Evolutionary conservation across 805 yeast species (phyloP), one percentile per base, ranked within the genome.

Genomic region (Kodamaea leandrae): DNA sequence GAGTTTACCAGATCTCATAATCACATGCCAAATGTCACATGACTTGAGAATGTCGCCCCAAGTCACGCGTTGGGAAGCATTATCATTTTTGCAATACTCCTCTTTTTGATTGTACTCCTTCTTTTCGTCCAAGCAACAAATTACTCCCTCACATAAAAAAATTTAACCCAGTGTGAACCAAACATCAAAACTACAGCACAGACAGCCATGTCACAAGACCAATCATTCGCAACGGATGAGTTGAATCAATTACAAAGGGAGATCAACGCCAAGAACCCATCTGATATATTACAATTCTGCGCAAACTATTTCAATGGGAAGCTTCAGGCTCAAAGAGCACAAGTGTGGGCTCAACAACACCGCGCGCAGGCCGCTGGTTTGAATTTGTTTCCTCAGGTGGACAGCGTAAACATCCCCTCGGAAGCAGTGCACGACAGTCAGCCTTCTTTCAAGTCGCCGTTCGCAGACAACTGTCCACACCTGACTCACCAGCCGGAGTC

Each of bases 271-370:
- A 65, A 68, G 47, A 76, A 81, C 51, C 95, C 95, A 1, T 55
- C 68, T 10, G 91, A 85, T 54, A 66, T 85, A 9, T 58, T 86
- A 43, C 89, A 85, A 55, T 86, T 84, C 63, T 82, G 90, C 53
- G 83, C 86, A 42, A 76, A 80, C 60, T 83, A 82, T 61, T 86
- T 86, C 66, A 76, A 75, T 54, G 59, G 70, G 36, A 76, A 82
- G 44, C 64, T 85, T 44, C 81, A 79, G 49, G 72, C 74, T 21
- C 86, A 82, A 54, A 71, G 86, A 55, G 54, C 67, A 20, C 71
- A 68, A 27, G 61, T 74, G 36, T 77, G 79, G 77, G 58, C 59
- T n/a, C 75, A 72, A 43, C 76, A 72, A 51, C 55, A 66, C 29
- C 68, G 66, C 46, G 80, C 80, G 4, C 63, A 60, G 33, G 65